phyloP scores from a whole-genome alignment of 495 filamentous ascomycete genomes.

The Penicillium ucsense region DNA sequence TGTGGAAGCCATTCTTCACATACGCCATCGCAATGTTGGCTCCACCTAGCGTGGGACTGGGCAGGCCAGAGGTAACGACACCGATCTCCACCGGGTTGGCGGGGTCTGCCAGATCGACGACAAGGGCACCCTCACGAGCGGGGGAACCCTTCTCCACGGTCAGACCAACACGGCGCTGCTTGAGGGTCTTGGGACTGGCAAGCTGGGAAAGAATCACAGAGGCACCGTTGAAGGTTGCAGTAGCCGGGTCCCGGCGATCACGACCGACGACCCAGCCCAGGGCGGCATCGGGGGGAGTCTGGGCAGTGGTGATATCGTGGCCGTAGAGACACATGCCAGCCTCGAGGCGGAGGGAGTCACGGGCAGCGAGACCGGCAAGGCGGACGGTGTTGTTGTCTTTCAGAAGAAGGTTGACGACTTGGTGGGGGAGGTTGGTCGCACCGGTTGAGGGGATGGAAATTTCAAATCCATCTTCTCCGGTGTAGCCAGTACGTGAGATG shows the following conservation, averaged over 20 bases:
- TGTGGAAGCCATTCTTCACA: constrained; percentile 71
- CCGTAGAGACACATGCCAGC: constrained; percentile 98
- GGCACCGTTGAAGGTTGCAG: constrained; percentile 64
- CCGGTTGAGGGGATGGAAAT: constrained; percentile 61
- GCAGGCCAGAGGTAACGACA: constrained; percentile 81
- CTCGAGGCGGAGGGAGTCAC: constrained; percentile 87
- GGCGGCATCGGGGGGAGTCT: constrained; percentile 76
- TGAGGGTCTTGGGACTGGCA: constrained; percentile 56
- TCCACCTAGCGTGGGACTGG: constrained; percentile 70
- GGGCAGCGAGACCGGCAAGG: constrained; percentile 78
- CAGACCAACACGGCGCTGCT: constrained; percentile 68
- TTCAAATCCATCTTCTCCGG: constrained; percentile 97
- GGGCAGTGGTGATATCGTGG: constrained; percentile 86
- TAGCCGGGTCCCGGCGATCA: constrained; percentile 48
- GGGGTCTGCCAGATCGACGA: constrained; percentile 54
- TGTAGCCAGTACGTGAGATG: constrained; percentile 85
- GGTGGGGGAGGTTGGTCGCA: constrained; percentile 27
- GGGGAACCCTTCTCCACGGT: constrained; percentile 74
- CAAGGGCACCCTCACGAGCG: constrained; percentile 78
- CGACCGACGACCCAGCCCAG: constrained; percentile 81
- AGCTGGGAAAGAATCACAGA: constrained; percentile 64
- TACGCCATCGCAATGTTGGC: constrained; percentile 97
- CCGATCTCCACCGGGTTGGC: constrained; percentile 39
- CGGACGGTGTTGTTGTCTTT: constrained; percentile 51
- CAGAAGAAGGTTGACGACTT: constrained; percentile 56